Evolutionary conservation across 805 yeast species (phyloP), one percentile per base, ranked within the genome.

Genomic region (Clavispora fructus): DNA sequence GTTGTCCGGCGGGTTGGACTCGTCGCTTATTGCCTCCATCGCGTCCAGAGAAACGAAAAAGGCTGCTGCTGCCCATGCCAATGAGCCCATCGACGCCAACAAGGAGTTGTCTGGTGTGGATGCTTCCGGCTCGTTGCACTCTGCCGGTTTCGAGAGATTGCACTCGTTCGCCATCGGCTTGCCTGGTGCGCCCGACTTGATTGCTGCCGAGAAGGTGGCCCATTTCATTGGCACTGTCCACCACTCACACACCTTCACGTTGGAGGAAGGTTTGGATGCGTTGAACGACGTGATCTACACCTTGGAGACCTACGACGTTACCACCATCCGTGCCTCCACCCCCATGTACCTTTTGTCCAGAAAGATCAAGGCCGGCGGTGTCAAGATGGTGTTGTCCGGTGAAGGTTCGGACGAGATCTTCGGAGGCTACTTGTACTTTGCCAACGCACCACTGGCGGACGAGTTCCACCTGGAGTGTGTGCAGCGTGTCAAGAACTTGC

Each of bases 381-480:
- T 94, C 60, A 94, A 94, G 83, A 94, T 94, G 99, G 99, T 94
- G 35, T 74, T 94, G 48, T 87, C 96, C 33, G 99, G 99, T 65
- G 99, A 94, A 73, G 99, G 99, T 53, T 89, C 97, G 27, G 99
- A 94, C 70, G 99, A 94, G 77, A 85, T 94, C 67, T 94, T 94
- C 65, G 99, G 99, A 59, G 99, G 99, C 46, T 94, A 94, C 79
- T 75, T 94, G 59, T 94, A 94, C 77, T 94, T 94, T 63, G 98
- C 97, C 43, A 82, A 87, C 64, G 99, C 99, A 43, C 99, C 99
- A 58, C 75, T 86, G 49, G 85, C 96, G 44, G 75, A 74, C 47
- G 99, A 89, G 61, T 94, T 94, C 90, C 98, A 94, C 73, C 75
- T 82, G 51, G 99, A 94, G 75, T 87, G 95, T 72, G 96, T 94